A percentile compares a stretch with the other conserved stretches of the same genome.
These are phyloP conservation scores for Fusarium sulawesiense DNA, from an alignment of 2,329 filamentous ascomycete species.

Conservation along the genomic window DNA sequence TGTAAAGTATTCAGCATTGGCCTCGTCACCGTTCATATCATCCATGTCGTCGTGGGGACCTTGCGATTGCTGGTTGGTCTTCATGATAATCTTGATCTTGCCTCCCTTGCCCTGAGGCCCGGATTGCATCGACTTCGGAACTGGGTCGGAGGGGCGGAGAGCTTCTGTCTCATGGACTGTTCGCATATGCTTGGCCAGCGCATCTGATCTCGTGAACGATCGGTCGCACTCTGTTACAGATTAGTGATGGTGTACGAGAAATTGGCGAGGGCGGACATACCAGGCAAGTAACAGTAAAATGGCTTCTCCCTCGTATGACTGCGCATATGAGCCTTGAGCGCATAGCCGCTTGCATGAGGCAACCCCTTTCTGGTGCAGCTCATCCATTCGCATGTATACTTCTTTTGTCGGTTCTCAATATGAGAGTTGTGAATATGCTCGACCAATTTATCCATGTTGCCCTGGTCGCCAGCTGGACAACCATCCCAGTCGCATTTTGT, in stretches of 20 bases:
- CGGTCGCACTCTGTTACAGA: slow-evolving; percentile 85
- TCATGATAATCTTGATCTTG: slow-evolving; percentile 73
- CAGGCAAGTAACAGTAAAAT: slow-evolving; percentile 94
- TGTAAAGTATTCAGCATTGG: slow-evolving; percentile 69
- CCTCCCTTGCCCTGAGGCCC: slow-evolving; percentile 58
- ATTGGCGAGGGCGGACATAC: slow-evolving; percentile 60
- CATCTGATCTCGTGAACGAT: slow-evolving; percentile 95
- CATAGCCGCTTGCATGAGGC: slow-evolving; percentile 94
- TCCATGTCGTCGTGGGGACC: slow-evolving; percentile 68
- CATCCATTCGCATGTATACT: slow-evolving; percentile 98
- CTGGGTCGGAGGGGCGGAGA: slow-evolving; percentile 80
- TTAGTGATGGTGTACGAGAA: slow-evolving; percentile 5
- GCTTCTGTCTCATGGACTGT: slow-evolving; percentile 98
- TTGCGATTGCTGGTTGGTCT: slow-evolving; percentile 66
- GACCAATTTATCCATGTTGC: slow-evolving; percentile 84
- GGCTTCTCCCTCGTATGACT: slow-evolving; percentile 98
- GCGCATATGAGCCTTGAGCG: slow-evolving; percentile 95
- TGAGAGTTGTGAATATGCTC: slow-evolving; percentile 92
- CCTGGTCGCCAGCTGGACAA: slow-evolving; percentile 75
- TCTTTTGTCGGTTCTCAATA: slow-evolving; percentile 92
- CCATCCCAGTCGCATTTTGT: slow-evolving; percentile 83
- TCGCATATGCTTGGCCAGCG: slow-evolving; percentile 97
- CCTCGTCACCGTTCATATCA: slow-evolving; percentile 66
- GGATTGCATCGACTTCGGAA: slow-evolving; percentile 75
- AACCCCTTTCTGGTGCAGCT: slow-evolving; percentile 90